Evolutionary conservation across 148 eudicot genomes (phyloP).

Genomic region (Tetragonia tetragonoides): DNA sequence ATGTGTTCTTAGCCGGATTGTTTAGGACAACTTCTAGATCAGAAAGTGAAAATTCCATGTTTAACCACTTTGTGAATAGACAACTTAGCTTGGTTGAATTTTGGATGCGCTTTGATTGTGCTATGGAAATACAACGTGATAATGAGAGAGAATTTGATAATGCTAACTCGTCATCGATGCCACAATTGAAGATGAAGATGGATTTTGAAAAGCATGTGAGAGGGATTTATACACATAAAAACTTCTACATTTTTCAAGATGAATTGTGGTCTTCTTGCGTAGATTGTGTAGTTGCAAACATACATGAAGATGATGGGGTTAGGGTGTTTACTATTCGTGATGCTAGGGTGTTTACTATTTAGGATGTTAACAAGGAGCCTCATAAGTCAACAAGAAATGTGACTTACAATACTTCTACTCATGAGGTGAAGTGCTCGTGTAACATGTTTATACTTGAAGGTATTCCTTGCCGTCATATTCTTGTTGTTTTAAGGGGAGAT

Average conservation of each 20-base stretch:
- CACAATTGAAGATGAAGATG: neutral
- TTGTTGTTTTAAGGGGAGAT: too few species aligned
- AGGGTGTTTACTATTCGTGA: neutral
- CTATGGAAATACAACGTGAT: neutral
- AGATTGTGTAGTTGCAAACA: neutral
- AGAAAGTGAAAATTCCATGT: too few species aligned
- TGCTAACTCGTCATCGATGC: neutral
- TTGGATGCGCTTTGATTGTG: neutral
- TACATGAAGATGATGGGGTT: neutral
- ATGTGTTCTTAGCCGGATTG: too few species aligned
- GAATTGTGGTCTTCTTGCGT: neutral
- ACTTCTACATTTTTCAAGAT: neutral
- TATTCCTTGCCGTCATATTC: neutral
- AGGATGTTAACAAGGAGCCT: neutral
- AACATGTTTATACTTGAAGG: neutral
- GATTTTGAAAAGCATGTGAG: neutral
- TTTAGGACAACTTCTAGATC: too few species aligned
- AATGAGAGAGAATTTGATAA: neutral
- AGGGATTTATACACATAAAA: neutral
- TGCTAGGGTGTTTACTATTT: neutral
- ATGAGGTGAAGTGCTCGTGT: neutral
- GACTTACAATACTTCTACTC: neutral
- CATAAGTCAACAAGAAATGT: neutral
- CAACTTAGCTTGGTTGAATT: neutral
- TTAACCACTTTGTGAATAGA: neutral